Percentiles rank a stretch among this genome's conserved stretches.
Evolutionary conservation across 345 rosid genomes (phyloP).

Genomic region (Rhodamnia rubescens): DNA sequence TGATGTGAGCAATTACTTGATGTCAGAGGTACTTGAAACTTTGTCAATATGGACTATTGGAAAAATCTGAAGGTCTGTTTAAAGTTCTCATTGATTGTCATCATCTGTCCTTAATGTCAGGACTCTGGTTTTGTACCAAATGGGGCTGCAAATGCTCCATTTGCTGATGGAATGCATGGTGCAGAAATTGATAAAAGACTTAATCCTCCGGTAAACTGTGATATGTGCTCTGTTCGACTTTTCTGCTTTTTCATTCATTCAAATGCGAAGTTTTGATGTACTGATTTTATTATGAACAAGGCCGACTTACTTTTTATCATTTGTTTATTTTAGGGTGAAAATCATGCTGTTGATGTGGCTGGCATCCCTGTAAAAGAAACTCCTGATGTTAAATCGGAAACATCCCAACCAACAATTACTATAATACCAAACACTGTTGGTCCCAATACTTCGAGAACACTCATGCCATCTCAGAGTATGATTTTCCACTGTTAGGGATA

Average conservation of each 20-base stretch:
- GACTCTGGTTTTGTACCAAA: constrained; percentile 66
- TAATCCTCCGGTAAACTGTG: constrained; percentile 41
- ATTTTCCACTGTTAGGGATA: background rate
- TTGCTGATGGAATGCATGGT: constrained; percentile 74
- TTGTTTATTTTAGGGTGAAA: constrained; percentile 1
- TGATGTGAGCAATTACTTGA: constrained; percentile 89
- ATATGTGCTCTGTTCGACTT: background rate
- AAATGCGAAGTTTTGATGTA: no score
- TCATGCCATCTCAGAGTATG: constrained; percentile 66
- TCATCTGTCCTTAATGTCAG: constrained; percentile 20
- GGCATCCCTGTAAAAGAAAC: constrained; percentile 21
- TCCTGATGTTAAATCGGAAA: constrained; percentile 50
- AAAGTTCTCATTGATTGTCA: background rate
- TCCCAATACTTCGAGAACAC: constrained; percentile 22
- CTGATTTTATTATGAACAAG: background rate
- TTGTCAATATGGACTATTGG: background rate
- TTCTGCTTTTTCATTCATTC: background rate
- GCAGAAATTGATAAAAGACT: constrained; percentile 65
- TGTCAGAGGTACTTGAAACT: constrained; percentile 59
- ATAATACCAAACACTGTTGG: constrained; percentile 29
- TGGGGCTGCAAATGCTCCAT: constrained; percentile 41
- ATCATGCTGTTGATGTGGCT: constrained; percentile 35
- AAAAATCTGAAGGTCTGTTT: background rate
- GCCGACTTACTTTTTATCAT: background rate
- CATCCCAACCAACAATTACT: constrained; percentile 42